Evolutionary conservation across 1,139 yeast genomes (phyloP), one percentile per base, ranked within the genome.

Genomic region (Blastobotrys raffinosifermentans): DNA sequence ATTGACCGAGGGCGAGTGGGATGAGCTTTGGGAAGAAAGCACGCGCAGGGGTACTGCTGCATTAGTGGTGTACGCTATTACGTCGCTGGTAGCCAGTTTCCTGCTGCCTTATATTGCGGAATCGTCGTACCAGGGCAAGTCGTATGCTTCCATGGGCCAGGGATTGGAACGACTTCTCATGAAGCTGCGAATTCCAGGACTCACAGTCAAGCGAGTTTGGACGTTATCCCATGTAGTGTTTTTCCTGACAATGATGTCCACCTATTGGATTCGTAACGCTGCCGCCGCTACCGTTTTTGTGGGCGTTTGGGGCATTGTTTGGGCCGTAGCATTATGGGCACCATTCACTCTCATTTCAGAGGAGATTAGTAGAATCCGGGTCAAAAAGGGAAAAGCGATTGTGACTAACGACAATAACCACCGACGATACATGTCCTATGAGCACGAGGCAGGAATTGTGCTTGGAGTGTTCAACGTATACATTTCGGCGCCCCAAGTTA

Each of bases 311-410:
- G 69, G 69, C 2, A 43, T 62, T 23, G 47, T 63, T 9, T 65
- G 69, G 69, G 67, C 69, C 1, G 52, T 59, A 17, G 54, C 65
- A 0, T 53, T 60, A 10, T 64, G 69, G 69, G 66, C 64, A 0
- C 69, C 69, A 4, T 65, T 58, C 39, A 54, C 68, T 1, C 43
- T 64, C 4, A 53, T 65, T 7, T 61, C 66, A 1, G 63, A 61
- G 40, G 64, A 63, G 27, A 57, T 64, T 19, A 57, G 64, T 26
- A 37, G 50, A 19, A 35, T 53, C 19, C 43, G 44, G 32, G 54
- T 48, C 32, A 47, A 47, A 35, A 50, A 50, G 38, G 40, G 45
- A n/a, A 30, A 39, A 3, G 43, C 47, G 2, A 26, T 26, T 8
- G 25, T 18, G 11, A 19, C 35, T 7, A 26, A 26, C 17, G 15